Percentiles rank a stretch among this genome's conserved stretches.
phyloP scores from a whole-genome alignment of 441 rosid species.

The Theobroma grandiflorum region DNA sequence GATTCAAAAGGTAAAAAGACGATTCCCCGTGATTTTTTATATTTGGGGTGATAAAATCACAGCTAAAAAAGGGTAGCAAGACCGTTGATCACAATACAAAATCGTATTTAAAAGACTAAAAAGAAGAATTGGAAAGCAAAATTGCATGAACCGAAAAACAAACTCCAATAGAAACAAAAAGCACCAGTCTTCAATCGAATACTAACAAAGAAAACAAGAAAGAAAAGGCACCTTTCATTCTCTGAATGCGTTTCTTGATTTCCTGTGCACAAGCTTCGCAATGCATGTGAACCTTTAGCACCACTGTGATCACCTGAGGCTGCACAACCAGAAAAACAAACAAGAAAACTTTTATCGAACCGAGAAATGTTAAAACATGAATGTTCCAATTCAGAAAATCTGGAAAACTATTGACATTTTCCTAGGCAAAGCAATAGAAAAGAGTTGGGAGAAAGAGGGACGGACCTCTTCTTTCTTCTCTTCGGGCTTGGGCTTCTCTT shows the following conservation, averaged over 20 bases:
- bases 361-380: conserved; percentile 2
- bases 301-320: conserved; percentile 75
- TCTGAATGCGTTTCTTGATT: conserved; percentile 83
- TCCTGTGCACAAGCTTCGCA: conserved; percentile 92
- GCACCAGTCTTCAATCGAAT: too few species aligned
- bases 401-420: conserved; percentile 15
- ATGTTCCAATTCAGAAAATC: conserved; percentile 1
- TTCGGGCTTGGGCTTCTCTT: conserved; percentile 66
- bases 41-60: neutral
- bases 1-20: conserved; percentile 34
- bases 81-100: conserved; percentile 25
- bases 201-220: neutral
- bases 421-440: neutral
- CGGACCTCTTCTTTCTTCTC: conserved; percentile 82
- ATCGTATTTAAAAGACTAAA: neutral
- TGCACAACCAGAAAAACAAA: conserved; percentile 26
- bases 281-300: conserved; percentile 85
- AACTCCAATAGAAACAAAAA: neutral
- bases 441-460: neutral
- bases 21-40: neutral
- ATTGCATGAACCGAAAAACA: conserved; percentile 30
- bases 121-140: neutral
- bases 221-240: conserved; percentile 71
- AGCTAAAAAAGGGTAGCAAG: neutral
- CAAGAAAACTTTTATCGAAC: neutral